phyloP scores from a whole-genome alignment of 495 filamentous ascomycete species.

The Daldinia grandis region DNA sequence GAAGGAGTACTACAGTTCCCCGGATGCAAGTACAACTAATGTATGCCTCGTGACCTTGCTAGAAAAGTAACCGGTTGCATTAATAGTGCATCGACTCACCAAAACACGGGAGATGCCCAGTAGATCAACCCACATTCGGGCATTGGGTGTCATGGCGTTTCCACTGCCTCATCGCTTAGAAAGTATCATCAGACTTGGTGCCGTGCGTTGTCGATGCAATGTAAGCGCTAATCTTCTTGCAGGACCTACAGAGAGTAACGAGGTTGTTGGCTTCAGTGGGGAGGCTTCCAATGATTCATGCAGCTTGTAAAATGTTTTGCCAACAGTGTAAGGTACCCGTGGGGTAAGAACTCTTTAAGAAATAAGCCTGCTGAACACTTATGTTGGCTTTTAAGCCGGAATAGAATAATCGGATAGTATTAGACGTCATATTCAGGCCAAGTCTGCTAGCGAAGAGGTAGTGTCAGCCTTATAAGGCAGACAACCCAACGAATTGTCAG shows the following conservation, averaged over 20 bases:
- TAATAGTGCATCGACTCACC: constrained; percentile 22
- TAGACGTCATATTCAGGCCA: not conserved
- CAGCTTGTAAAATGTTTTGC: constrained; percentile 9
- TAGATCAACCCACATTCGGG: constrained; percentile 29
- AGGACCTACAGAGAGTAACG: constrained; percentile 23
- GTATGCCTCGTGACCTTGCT: constrained; percentile 30
- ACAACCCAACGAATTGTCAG: constrained; percentile 15
- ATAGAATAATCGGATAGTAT: not conserved
- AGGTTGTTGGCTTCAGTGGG: constrained; percentile 19
- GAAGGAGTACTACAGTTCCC: constrained; percentile 11
- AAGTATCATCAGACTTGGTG: constrained; percentile 34
- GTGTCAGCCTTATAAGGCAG: constrained; percentile 33
- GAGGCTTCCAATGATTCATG: constrained; percentile 8
- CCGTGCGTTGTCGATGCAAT: constrained; percentile 38
- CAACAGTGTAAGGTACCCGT: constrained; percentile 1
- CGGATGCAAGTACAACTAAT: constrained; percentile 19
- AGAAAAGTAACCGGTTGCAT: constrained; percentile 23
- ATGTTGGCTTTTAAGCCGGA: not conserved
- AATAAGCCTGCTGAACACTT: constrained; percentile 1
- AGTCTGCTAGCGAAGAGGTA: not conserved
- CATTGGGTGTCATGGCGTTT: constrained; percentile 20
- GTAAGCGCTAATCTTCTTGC: constrained; percentile 40
- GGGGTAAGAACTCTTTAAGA: not conserved
- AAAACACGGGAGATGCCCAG: constrained; percentile 32
- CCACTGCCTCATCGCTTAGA: constrained; percentile 21